Base-by-base conservation (phyloP, 2,329 filamentous ascomycete genomes). In the Alternaria novae-zelandiae region DNA sequence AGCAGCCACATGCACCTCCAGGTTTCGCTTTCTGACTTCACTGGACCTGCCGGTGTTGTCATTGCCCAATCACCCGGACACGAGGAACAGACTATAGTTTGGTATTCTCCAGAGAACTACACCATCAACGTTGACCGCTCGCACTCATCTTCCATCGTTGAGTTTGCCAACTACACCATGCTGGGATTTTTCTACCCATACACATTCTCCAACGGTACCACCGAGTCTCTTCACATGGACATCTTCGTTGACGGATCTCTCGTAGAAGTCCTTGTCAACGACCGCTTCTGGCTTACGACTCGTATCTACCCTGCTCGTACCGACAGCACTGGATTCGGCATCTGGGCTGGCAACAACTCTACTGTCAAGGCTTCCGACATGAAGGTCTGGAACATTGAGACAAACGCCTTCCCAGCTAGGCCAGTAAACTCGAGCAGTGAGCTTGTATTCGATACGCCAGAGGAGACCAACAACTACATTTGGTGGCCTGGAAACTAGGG, bases 221-320 rank as follows among this genome's bases (percentile, higher is more conserved):
- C 66, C 0, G 83, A 85, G 68, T 73, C 76, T 17, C 74, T 85
- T 30, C 69, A 73, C 6, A 79, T 84, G 73, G 74, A 83, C 59
- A 74, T 85, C 61, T 84, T 82, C 70, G 67, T 85, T 44, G 83
- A 85, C 61, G 83, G 83, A 23, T 83, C 81, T 1, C 71, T 84
- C 23, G 71, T 84, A 0, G 83, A 85, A 70, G 69, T 85, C 25
- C 83, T 82, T 65, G 71, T 84, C 45, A 85, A 85, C 62, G 82
- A 80, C 56, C 78, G 78, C 50, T 79, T 80, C 67, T 75, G 76
- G 67, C 63, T 80, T 41, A 80, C 75, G 28, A 83, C 83, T 5
- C 77, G 83, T 41, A 82, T 85, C 47, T 85, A 85, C 64, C 83
- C 83, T 11, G 74, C 73, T 30, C 79, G 80, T 61, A 74, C 71